Evolutionary conservation across 2,329 filamentous ascomycete species (phyloP).

Genomic region (Trichocomaceae sp.): DNA sequence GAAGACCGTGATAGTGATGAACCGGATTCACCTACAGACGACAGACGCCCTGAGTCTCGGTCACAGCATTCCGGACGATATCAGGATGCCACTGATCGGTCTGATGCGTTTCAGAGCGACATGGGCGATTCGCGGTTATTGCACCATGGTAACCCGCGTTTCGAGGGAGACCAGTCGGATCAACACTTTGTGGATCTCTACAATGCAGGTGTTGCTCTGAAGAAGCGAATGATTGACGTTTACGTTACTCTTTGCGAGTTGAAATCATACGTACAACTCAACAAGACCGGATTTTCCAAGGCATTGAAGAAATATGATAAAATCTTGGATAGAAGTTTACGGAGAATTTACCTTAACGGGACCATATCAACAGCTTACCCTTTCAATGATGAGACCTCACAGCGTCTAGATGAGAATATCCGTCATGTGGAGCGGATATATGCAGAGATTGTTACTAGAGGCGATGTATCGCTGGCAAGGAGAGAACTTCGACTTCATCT

Average conservation of each 20-base stretch:
- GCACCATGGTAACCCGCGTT: slow-evolving; percentile 26
- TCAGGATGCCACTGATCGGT: slow-evolving; percentile 22
- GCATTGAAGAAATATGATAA: slow-evolving; percentile 99
- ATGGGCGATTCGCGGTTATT: slow-evolving; percentile 31
- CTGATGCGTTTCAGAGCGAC: slow-evolving; percentile 26
- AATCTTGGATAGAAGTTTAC: slow-evolving; percentile 76
- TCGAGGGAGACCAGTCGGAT: slow-evolving; percentile 72
- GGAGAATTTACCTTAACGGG: slow-evolving; percentile 65
- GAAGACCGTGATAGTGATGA: slow-evolving; percentile 52
- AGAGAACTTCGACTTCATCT: slow-evolving; percentile 85
- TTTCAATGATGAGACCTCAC: slow-evolving; percentile 68
- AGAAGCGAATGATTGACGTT: slow-evolving; percentile 79
- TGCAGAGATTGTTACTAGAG: slow-evolving; percentile 71
- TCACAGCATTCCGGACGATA: slow-evolving; percentile 17
- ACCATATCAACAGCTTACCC: slow-evolving; percentile 73
- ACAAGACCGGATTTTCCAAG: slow-evolving; percentile 93
- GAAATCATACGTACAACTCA: slow-evolving; percentile 92
- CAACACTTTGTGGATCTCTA: slow-evolving; percentile 62
- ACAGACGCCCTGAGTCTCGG: slow-evolving; percentile 24
- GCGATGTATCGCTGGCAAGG: slow-evolving; percentile 68
- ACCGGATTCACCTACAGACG: slow-evolving; percentile 46
- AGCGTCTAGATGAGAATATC: slow-evolving; percentile 65
- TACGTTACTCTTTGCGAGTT: slow-evolving; percentile 93
- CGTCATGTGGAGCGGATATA: slow-evolving; percentile 70
- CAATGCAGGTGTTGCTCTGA: slow-evolving; percentile 72